A percentile compares a stretch with the other conserved stretches of the same genome.
Evolutionary conservation across 768 basidiomycete genomes (phyloP).

Genomic region (Suillus paluster): DNA sequence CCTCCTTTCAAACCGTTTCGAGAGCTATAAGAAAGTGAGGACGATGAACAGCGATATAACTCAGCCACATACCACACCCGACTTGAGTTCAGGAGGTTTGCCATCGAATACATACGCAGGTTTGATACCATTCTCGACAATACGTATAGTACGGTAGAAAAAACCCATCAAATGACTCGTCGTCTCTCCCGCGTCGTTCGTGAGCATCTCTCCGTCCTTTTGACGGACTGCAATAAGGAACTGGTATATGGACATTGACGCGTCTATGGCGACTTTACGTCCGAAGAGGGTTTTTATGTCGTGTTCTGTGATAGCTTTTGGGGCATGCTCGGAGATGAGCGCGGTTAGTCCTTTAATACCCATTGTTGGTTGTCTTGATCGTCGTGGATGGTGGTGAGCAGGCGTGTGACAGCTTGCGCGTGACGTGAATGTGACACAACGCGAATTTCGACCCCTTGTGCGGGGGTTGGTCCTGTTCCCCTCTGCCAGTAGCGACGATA

Average conservation of each 20-base stretch:
- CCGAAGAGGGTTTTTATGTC: slow-evolving; percentile 98
- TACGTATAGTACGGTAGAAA: slow-evolving; percentile 96
- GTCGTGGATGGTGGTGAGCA: slow-evolving; percentile 8
- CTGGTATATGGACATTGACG: slow-evolving; percentile 96
- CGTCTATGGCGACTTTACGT: slow-evolving; percentile 98
- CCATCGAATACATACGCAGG: slow-evolving; percentile 99
- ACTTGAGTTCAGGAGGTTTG: slow-evolving; percentile 96
- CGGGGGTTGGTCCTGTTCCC: background rate
- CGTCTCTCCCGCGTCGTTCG: slow-evolving; percentile 96
- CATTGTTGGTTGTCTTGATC: slow-evolving; percentile 47
- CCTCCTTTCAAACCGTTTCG: slow-evolving; percentile 90
- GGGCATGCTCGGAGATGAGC: slow-evolving; percentile 88
- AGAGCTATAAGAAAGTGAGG: slow-evolving; percentile 59
- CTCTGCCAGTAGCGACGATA: slow-evolving; percentile 1
- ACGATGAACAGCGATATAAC: background rate
- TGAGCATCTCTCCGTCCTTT: slow-evolving; percentile 94
- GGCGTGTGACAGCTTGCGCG: slow-evolving; percentile 8
- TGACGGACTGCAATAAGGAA: slow-evolving; percentile 98
- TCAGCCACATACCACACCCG: slow-evolving; percentile 80
- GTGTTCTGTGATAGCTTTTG: slow-evolving; percentile 83
- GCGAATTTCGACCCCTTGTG: slow-evolving; percentile 1
- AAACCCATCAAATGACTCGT: slow-evolving; percentile 99
- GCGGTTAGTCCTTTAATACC: slow-evolving; percentile 97
- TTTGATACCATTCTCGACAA: slow-evolving; percentile 98
- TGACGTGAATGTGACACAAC: slow-evolving; percentile 12